Evolutionary conservation across 192 early-diverging fungal genomes (phyloP).

Genomic region (Entophlyctis luteolus): DNA sequence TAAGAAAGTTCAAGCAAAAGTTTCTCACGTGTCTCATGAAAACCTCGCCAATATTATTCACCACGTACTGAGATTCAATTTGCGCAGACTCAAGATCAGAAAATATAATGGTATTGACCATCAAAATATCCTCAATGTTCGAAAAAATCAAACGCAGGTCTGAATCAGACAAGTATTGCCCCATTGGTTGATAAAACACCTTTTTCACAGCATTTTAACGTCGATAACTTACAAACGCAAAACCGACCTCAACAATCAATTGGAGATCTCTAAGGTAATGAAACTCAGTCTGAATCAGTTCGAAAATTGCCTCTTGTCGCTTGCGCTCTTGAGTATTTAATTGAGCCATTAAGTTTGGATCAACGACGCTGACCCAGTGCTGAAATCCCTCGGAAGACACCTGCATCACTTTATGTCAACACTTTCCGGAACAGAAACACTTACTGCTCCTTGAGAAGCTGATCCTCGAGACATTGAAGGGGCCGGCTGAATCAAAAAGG

Average conservation of each 20-base stretch:
- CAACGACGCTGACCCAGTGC: conserved; percentile 31
- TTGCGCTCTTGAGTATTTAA: conserved; percentile 62
- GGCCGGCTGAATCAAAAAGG: not conserved
- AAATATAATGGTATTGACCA: conserved; percentile 63
- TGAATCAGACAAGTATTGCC: conserved; percentile 40
- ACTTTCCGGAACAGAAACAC: not conserved
- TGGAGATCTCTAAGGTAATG: conserved; percentile 71
- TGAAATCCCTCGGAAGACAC: conserved; percentile 24
- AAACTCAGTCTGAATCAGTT: conserved; percentile 73
- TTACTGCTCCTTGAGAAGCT: conserved; percentile 15
- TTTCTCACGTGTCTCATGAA: conserved; percentile 38
- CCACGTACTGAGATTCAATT: conserved; percentile 44
- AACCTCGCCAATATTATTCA: conserved; percentile 47
- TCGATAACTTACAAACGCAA: not conserved
- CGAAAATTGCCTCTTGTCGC: conserved; percentile 78
- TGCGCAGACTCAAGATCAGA: conserved; percentile 65
- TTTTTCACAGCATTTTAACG: conserved; percentile 3
- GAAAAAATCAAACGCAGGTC: conserved; percentile 46
- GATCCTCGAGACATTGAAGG: conserved; percentile 10
- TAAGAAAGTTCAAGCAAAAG: conserved; percentile 5
- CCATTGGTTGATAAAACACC: conserved; percentile 62
- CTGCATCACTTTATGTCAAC: not conserved
- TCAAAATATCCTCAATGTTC: conserved; percentile 58
- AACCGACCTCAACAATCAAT: conserved; percentile 60
- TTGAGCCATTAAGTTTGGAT: conserved; percentile 34